Conservation (phyloP, 495 filamentous ascomycete species). For the Platismatia glauca region DNA sequence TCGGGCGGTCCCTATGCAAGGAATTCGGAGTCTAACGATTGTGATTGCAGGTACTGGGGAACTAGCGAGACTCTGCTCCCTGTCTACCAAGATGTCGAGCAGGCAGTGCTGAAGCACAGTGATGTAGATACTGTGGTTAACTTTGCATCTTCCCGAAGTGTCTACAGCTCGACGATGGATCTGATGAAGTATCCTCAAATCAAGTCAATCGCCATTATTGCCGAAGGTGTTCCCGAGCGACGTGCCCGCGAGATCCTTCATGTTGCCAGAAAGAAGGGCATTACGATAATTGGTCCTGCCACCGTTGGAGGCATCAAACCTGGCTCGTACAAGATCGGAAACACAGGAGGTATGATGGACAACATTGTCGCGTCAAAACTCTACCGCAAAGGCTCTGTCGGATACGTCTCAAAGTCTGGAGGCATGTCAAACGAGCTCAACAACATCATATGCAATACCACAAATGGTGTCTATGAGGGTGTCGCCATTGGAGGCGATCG, state of each 20-base stretch:
- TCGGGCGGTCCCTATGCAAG: conserved; percentile 3
- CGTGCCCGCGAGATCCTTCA: conserved; percentile 96
- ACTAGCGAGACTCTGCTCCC: conserved; percentile 98
- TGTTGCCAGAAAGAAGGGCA: conserved; percentile 92
- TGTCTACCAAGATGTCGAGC: conserved; percentile 89
- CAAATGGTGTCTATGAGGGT: conserved; percentile 97
- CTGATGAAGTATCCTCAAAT: conserved; percentile 96
- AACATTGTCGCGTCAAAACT: conserved; percentile 99
- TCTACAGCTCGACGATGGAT: conserved; percentile 97
- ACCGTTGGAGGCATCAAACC: conserved; percentile 99
- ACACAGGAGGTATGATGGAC: conserved; percentile 99
- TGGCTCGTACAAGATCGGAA: conserved; percentile 98
- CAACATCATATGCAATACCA: conserved; percentile 94
- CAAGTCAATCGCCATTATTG: conserved; percentile 96
- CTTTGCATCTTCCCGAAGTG: conserved; percentile 96
- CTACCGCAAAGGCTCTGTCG: conserved; percentile 96
- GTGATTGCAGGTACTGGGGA: conserved; percentile 72
- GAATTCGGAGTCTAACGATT: conserved; percentile 8
- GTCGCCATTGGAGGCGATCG: conserved; percentile 98
- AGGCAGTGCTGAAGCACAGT: conserved; percentile 93
- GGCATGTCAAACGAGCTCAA: conserved; percentile 99
- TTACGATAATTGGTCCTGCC: conserved; percentile 97
- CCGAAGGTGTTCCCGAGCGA: conserved; percentile 96
- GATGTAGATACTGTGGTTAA: conserved; percentile 98
- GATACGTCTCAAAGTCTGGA: conserved; percentile 98